Base-by-base conservation (phyloP, 1,284 basidiomycete genomes). In the Anthracocystis walkeri region DNA sequence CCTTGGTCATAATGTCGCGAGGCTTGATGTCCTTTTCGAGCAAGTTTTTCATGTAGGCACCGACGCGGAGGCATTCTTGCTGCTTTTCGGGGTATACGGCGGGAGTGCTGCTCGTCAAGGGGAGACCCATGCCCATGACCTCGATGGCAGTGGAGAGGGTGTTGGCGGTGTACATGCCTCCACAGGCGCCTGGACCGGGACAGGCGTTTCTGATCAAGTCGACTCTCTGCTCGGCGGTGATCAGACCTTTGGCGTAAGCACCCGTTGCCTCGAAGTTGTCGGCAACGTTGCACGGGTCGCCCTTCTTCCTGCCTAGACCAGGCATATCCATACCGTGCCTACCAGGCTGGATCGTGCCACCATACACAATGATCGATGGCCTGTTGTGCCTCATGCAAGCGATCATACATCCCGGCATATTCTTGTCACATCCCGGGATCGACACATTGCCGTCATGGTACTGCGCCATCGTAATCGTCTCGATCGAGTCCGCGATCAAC, bases 361-460 rank as follows among this genome's bases (percentile, higher is more conserved):
- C 96, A 82, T 98, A 99, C 1, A 99, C 92, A 93, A 99, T 97
- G 66, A 98, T 80, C 33, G 92, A 93, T 29, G 96, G 96, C 55
- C 96, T 90, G 87, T 99, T 97, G 72, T 98, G 88, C 56, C 96
- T 89, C 59, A 95, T 94, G 58, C 97, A 92, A 10, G 93, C 94
- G 88, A 35, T 97, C 78, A 96, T 87, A 42, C 94, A 93, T 64
- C 95, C 95, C 11, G 95, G 95, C 94, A 97, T 97, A 86, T 97
- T 97, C 54, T 97, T 97, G 87, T 97, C 95, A 85, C 95, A 97
- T 38, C 95, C 95, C 40, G 96, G 96, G 54, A 98, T 89, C 61
- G 93, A 93, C 48, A 97, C 93, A 92, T 97, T 94, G 44, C 93
- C 96, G 84, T 98, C 96, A n/a, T 98, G 90, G 90, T 95, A 97